A percentile compares a stretch with the other conserved stretches of the same genome.
Conservation (phyloP, 176 grass and related monocot species). For the Oryza coarctata region DNA sequence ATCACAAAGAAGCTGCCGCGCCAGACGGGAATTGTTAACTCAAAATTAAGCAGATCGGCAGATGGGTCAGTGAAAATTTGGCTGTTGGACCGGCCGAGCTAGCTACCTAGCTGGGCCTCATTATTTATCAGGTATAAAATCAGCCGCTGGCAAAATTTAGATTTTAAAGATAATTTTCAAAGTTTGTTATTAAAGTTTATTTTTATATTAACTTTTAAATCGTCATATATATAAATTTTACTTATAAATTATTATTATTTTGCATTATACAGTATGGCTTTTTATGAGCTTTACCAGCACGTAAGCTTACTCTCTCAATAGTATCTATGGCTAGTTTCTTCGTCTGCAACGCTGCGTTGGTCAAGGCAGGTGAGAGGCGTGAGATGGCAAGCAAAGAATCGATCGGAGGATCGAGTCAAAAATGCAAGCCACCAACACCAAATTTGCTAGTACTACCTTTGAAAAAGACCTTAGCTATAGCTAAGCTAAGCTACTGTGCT, state of each 20-base stretch:
- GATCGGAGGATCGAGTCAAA: neutral
- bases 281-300: too few relatives aligned
- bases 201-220: too few relatives aligned
- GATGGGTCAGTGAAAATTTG: conserved; percentile 21
- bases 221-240: too few relatives aligned
- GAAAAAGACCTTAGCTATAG: conserved; percentile 3
- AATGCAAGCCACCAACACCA: neutral
- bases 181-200: too few relatives aligned
- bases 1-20: neutral
- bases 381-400: conserved; percentile 17
- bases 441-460: neutral
- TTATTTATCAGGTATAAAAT: too few relatives aligned
- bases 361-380: neutral
- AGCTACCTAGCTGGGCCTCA: neutral
- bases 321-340: neutral
- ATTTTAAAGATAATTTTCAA: too few relatives aligned
- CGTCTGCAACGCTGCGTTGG: neutral
- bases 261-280: too few relatives aligned
- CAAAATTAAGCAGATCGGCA: neutral
- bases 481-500: neutral
- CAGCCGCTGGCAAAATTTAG: too few relatives aligned
- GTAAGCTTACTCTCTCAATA: too few relatives aligned
- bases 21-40: conserved; percentile 29
- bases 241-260: too few relatives aligned
- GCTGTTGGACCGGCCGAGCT: conserved; percentile 16